Percentiles rank a stretch among this genome's conserved stretches.
Evolutionary conservation across 2,329 filamentous ascomycete genomes (phyloP).

Genomic region (Alternaria rosae): DNA sequence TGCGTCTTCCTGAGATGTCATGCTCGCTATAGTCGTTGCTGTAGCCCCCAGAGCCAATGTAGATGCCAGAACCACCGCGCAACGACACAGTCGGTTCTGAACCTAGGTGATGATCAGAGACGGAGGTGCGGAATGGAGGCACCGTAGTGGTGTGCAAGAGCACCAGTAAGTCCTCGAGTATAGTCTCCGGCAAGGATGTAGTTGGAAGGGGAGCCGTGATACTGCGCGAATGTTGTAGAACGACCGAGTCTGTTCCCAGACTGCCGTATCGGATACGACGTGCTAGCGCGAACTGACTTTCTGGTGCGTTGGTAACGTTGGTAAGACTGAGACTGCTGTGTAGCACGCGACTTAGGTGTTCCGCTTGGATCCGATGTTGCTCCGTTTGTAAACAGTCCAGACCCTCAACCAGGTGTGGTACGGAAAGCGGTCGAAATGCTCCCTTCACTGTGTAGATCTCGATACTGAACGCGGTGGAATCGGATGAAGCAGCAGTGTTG

Average conservation of each 20-base stretch:
- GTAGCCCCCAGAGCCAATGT: not conserved
- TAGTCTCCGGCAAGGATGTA: not conserved
- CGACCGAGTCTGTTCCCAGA: slow-evolving; percentile 12
- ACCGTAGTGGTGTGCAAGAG: not conserved
- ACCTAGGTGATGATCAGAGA: not conserved
- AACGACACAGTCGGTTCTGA: slow-evolving; percentile 11
- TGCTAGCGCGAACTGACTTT: slow-evolving; percentile 4
- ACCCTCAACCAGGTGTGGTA: slow-evolving; percentile 7
- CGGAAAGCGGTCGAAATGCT: not conserved
- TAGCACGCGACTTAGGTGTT: slow-evolving; percentile 35
- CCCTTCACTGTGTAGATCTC: not conserved
- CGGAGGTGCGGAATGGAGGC: not conserved
- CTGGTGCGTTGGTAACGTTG: not conserved
- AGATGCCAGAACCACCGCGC: slow-evolving; percentile 19
- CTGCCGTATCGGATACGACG: slow-evolving; percentile 14
- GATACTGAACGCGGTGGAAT: not conserved
- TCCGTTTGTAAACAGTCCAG: slow-evolving; percentile 5
- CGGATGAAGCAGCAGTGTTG: not conserved
- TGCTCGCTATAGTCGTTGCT: not conserved
- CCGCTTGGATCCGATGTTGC: slow-evolving; percentile 32
- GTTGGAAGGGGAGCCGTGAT: slow-evolving; percentile 10
- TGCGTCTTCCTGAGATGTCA: not conserved
- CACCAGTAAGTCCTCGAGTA: not conserved
- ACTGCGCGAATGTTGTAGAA: slow-evolving; percentile 14
- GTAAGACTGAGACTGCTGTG: slow-evolving; percentile 21